Percentiles rank a stretch among this genome's conserved stretches.
Conservation (phyloP, 345 rosid genomes). For the Heritiera littoralis region DNA sequence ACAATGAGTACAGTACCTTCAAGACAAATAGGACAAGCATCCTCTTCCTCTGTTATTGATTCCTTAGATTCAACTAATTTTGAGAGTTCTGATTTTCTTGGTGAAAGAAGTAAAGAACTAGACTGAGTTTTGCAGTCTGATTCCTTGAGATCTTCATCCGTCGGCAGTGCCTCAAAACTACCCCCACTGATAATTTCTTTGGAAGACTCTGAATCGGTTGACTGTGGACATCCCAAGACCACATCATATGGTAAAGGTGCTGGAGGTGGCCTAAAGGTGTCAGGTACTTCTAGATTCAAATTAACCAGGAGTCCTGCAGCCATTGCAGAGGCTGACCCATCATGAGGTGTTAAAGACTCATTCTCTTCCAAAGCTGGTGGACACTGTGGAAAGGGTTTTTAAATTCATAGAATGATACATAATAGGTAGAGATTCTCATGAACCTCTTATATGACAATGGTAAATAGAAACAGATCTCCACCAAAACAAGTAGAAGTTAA, state of each 20-base stretch:
- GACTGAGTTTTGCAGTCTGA: conserved; percentile 51
- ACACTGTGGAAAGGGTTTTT: conserved; percentile 43
- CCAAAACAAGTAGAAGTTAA: conserved; percentile 8
- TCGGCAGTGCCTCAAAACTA: conserved; percentile 41
- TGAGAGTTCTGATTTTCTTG: conserved; percentile 48
- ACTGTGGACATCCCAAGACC: conserved; percentile 47
- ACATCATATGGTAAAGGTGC: conserved; percentile 73
- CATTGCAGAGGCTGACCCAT: conserved; percentile 42
- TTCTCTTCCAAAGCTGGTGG: conserved; percentile 61
- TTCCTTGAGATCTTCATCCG: conserved; percentile 50
- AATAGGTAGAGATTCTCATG: background rate
- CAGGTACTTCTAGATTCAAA: conserved; percentile 57
- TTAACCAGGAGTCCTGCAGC: conserved; percentile 63
- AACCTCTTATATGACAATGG: background rate
- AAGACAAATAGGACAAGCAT: conserved; percentile 78
- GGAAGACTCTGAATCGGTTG: conserved; percentile 38
- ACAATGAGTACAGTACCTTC: conserved; percentile 52
- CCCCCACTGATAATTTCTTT: conserved; percentile 41
- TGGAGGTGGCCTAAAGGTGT: conserved; percentile 73
- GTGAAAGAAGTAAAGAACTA: conserved; percentile 46
- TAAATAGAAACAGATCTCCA: conserved; percentile 9
- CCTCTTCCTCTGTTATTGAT: conserved; percentile 62
- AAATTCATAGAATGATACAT: conserved; percentile 21
- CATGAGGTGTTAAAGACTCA: conserved; percentile 44
- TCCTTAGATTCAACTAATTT: conserved; percentile 36